phyloP scores from a whole-genome alignment of 2,329 filamentous ascomycete genomes.

The Parafenestella ontariensis region DNA sequence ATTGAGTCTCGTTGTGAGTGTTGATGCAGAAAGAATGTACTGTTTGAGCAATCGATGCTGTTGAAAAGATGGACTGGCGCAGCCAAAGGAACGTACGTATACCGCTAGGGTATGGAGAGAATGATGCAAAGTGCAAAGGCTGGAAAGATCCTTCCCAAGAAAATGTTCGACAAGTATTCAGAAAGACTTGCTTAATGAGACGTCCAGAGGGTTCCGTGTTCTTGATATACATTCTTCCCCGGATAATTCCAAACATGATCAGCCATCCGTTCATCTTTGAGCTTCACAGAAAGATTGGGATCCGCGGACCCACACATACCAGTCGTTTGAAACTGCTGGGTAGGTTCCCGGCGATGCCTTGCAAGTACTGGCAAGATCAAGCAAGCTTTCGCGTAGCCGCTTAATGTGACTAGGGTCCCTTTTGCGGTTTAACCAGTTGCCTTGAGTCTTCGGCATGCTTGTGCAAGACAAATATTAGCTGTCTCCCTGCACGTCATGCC shows the following conservation, averaged over 20 bases:
- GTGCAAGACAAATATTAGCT: conserved; percentile 3
- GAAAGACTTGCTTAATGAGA: conserved; percentile 17
- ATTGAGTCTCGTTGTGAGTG: neutral
- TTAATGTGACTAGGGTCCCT: conserved; percentile 1
- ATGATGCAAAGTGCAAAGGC: conserved; percentile 6
- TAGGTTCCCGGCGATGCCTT: conserved; percentile 5
- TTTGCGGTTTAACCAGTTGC: conserved; percentile 8
- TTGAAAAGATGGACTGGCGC: conserved; percentile 14
- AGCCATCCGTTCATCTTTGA: conserved; percentile 16
- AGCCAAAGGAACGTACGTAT: conserved; percentile 22
- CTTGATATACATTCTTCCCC: conserved; percentile 15
- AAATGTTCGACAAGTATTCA: conserved; percentile 13
- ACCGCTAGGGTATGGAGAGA: conserved; percentile 16
- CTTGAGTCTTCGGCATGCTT: conserved; percentile 4
- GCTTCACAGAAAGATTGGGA: conserved; percentile 4
- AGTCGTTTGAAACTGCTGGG: conserved; percentile 17
- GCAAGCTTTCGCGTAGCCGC: conserved; percentile 12
- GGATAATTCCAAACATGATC: conserved; percentile 12
- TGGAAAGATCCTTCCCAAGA: conserved; percentile 13
- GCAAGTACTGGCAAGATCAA: conserved; percentile 13
- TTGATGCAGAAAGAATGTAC: neutral
- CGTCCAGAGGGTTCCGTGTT: neutral
- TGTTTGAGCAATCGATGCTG: neutral
- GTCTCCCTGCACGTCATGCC: conserved; percentile 13
- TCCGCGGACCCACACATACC: conserved; percentile 7